These are phyloP conservation scores for Sporothrix dimorphospora DNA, from an alignment of 2,329 filamentous ascomycete species.

Conservation along the genomic window DNA sequence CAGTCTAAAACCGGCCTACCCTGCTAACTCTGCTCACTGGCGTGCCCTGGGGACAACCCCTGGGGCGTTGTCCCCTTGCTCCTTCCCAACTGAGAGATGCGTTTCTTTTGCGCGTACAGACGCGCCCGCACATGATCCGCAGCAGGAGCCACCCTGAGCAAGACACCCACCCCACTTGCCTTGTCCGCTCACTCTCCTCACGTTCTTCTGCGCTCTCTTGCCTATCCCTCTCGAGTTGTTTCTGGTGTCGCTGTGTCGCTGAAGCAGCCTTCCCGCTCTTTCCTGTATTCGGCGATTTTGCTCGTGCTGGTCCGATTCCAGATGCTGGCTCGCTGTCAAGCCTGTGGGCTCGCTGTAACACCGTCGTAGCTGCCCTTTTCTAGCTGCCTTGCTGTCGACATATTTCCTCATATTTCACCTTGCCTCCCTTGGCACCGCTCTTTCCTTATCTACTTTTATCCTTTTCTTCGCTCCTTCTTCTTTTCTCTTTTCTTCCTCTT, in stretches of 20 bases:
- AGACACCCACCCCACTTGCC: constrained; percentile 7
- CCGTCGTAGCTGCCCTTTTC: constrained; percentile 22
- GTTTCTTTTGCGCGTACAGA: neutral
- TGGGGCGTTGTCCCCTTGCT: neutral
- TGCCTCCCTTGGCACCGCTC: constrained; percentile 12
- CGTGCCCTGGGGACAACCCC: neutral
- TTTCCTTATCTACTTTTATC: neutral
- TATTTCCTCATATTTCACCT: constrained; percentile 10
- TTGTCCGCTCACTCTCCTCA: neutral
- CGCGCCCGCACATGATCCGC: constrained; percentile 3
- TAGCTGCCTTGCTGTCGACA: constrained; percentile 21
- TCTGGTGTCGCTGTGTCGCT: neutral
- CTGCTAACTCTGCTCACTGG: neutral
- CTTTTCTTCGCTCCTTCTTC: constrained; percentile 6
- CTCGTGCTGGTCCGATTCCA: too few relatives aligned
- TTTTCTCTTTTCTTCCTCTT: neutral
- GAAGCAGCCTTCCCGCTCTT: constrained; percentile 3
- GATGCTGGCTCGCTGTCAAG: neutral
- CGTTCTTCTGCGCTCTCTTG: neutral
- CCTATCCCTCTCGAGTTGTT: neutral
- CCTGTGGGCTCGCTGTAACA: neutral
- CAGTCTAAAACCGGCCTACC: constrained; percentile 20
- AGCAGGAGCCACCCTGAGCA: constrained; percentile 14
- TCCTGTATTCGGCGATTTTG: constrained; percentile 11
- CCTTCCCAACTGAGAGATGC: constrained; percentile 19